Conservation (phyloP, 768 basidiomycete species). For the Lentinula edodes region DNA sequence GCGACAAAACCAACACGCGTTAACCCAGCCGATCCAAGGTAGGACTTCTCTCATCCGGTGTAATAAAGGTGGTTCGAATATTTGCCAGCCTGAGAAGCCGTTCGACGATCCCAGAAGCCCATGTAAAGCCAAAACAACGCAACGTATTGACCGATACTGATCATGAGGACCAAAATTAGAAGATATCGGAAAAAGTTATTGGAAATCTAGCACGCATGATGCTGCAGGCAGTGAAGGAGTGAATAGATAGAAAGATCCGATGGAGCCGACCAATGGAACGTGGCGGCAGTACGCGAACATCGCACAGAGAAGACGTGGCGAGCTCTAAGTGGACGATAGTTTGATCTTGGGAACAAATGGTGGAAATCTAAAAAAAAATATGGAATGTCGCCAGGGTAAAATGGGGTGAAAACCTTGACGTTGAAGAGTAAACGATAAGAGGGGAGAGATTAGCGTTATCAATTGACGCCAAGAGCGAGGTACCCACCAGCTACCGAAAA, state of each 20-base stretch:
- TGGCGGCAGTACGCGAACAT: background rate
- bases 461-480: background rate
- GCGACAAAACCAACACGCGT: too few relatives aligned
- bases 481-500: too few relatives aligned
- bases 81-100: too few relatives aligned
- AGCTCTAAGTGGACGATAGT: background rate
- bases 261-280: background rate
- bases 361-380: background rate
- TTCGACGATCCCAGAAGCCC: background rate
- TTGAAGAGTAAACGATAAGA: background rate
- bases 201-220: background rate
- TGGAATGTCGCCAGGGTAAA: background rate
- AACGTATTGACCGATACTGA: background rate
- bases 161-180: background rate
- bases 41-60: too few relatives aligned
- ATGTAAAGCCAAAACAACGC: background rate
- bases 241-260: background rate
- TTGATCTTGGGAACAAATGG: background rate
- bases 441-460: background rate
- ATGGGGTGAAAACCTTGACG: background rate
- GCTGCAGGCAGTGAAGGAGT: background rate
- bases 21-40: too few relatives aligned
- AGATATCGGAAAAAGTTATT: background rate
- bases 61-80: too few relatives aligned
- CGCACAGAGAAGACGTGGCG: background rate